These are phyloP conservation scores for Fusarium napiforme DNA, from an alignment of 2,329 filamentous ascomycete genomes.

Conservation along the genomic window DNA sequence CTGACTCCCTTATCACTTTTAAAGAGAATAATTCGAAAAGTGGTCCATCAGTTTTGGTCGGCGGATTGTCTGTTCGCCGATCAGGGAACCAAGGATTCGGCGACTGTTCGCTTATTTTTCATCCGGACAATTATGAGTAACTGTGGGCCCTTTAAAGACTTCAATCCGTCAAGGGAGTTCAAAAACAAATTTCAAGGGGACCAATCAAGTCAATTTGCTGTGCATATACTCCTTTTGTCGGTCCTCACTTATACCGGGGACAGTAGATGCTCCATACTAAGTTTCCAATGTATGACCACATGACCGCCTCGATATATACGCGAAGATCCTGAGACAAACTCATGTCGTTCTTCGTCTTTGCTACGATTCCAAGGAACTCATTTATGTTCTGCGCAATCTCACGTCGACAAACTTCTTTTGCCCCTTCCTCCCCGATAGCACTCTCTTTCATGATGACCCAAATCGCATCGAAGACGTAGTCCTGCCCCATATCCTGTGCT, in stretches of 20 bases:
- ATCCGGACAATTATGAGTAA: rapidly evolving
- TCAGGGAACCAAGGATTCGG: not conserved
- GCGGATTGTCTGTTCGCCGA: not conserved
- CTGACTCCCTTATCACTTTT: rapidly evolving
- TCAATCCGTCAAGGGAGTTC: too few species aligned
- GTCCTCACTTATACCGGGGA: not conserved
- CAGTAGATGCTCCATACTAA: not conserved
- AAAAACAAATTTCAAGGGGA: not conserved
- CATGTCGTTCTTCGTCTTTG: rapidly evolving
- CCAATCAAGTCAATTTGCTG: not conserved
- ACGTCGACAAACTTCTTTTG: too few species aligned
- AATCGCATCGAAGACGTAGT: too few species aligned
- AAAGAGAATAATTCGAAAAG: rapidly evolving
- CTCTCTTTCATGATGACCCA: too few species aligned
- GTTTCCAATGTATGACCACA: not conserved
- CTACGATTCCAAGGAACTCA: too few species aligned
- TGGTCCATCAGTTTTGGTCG: not conserved
- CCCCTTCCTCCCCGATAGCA: too few species aligned
- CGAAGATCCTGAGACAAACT: not conserved
- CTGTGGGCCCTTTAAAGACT: not conserved
- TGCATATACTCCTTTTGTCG: too few species aligned
- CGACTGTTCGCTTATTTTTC: not conserved
- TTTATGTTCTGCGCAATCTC: not conserved
- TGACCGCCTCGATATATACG: not conserved
- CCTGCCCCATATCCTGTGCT: too few species aligned